phyloP scores from a whole-genome alignment of 495 filamentous ascomycete species.

The Hyaloscypha finlandica region DNA sequence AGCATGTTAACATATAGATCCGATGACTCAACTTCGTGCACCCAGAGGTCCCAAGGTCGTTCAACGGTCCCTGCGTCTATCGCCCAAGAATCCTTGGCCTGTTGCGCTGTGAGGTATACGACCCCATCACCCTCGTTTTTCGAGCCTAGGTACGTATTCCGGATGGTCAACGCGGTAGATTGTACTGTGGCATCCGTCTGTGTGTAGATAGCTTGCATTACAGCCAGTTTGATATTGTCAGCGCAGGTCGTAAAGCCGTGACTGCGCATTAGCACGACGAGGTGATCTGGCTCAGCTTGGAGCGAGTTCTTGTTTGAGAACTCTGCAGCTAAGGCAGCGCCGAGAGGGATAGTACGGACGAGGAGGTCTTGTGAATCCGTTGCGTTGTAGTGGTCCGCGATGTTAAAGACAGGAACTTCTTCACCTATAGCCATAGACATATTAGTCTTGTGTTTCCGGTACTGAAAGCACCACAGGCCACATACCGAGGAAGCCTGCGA shows the following conservation, averaged over 20 bases:
- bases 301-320: conserved; percentile 20
- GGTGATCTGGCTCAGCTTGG: conserved; percentile 22
- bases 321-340: conserved; percentile 32
- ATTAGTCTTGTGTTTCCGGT: not conserved
- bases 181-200: conserved; percentile 45
- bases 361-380: conserved; percentile 40
- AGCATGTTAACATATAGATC: not conserved
- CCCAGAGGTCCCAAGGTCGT: conserved; percentile 45
- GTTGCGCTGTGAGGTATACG: conserved; percentile 29
- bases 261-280: conserved; percentile 47
- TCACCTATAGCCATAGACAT: not conserved
- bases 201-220: conserved; percentile 48
- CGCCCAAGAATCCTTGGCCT: conserved; percentile 26
- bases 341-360: conserved; percentile 38
- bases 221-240: conserved; percentile 39
- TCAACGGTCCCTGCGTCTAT: conserved; percentile 29
- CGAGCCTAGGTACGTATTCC: conserved; percentile 19
- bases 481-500: conserved; percentile 45
- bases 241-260: conserved; percentile 49
- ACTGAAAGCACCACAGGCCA: not conserved
- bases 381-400: not conserved
- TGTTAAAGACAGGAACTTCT: not conserved
- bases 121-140: not conserved
- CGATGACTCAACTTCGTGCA: conserved; percentile 38
- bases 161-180: conserved; percentile 20